Base-by-base conservation (phyloP, 2,329 filamentous ascomycete species). In the Fusarium sp. region DNA sequence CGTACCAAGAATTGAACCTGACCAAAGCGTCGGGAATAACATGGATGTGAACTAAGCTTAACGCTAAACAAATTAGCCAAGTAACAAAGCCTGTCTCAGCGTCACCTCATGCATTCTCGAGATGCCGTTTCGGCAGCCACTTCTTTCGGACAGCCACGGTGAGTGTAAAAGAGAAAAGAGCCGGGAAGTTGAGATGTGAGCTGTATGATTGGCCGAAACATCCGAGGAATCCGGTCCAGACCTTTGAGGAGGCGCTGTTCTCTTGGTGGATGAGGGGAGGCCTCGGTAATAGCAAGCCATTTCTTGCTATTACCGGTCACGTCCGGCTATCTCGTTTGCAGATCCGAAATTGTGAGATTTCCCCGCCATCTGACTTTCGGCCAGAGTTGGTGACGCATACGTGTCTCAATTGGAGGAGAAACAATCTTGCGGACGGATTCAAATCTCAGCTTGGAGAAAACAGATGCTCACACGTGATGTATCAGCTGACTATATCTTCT, bases 11-110 rank as follows among this genome's bases (percentile, higher is more conserved):
- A 37, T 22, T 19, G 48, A 54, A 33, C 48, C 56, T 32, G 37
- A 14, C 41, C 45, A 35, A 56, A 35, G 44, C 6, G 8, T 32
- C 71, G 71, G 71, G 58, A 74, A 74, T 73, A 73, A 68, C 35
- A 55, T 65, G 70, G 70, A 47, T 10, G 37, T 74, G 69, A 54
- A 41, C 30, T 50, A 48, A 53, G 46, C 35, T 58, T 44, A 43
- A 56, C 40, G 46, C 62, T 51, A 49, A 53, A 62, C 35, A 26
- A 46, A 30, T 47, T 62, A 67, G 56, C 54, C 70, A 61, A 70
- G 55, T 47, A 62, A 50, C 35, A 20, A 59, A 50, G 52, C 47
- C 20, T 39, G 32, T 32, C 57, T 33, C 41, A 30, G 30, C 50
- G 56, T 41, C 41, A 56, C 50, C 48, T 20, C 30, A 19, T 43